Conservation (phyloP, 805 yeast genomes). For the Lachancea cidri region DNA sequence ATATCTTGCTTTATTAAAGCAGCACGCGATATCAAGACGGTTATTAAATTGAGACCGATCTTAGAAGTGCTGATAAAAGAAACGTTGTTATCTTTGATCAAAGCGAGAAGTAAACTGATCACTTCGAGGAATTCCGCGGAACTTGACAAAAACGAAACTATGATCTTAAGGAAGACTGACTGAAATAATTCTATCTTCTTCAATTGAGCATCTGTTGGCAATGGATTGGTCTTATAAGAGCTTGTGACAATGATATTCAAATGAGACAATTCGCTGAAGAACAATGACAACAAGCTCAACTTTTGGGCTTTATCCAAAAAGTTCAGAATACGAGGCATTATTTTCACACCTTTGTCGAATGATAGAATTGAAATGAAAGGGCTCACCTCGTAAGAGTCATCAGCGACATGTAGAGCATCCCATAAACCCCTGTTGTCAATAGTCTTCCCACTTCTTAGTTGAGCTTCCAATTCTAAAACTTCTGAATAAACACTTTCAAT, state of each 20-base stretch:
- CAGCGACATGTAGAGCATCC: conserved; percentile 73
- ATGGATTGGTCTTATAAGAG: conserved; percentile 61
- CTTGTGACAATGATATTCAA: conserved; percentile 74
- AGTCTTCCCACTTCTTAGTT: conserved; percentile 51
- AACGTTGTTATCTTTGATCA: conserved; percentile 66
- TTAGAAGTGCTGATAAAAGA: conserved; percentile 52
- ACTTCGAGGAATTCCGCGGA: conserved; percentile 78
- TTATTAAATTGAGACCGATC: conserved; percentile 79
- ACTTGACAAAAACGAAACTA: conserved; percentile 71
- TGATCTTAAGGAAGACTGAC: conserved; percentile 71
- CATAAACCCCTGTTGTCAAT: conserved; percentile 53
- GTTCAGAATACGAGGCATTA: conserved; percentile 83
- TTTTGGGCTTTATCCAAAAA: conserved; percentile 73
- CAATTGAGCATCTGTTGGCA: conserved; percentile 47
- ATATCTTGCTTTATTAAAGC: conserved; percentile 88
- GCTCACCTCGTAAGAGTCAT: conserved; percentile 51
- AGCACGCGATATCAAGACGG: conserved; percentile 87
- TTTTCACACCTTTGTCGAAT: conserved; percentile 82
- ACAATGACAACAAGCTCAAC: conserved; percentile 66
- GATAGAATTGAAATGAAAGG: conserved; percentile 81
- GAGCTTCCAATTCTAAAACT: conserved; percentile 74
- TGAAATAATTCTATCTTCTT: conserved; percentile 75
- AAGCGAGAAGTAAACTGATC: conserved; percentile 63
- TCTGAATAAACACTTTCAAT: conserved; percentile 77
- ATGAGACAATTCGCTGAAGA: conserved; percentile 75